phyloP scores from a whole-genome alignment of 352 stramenopile species.

The Globisporangium echinulatum region DNA sequence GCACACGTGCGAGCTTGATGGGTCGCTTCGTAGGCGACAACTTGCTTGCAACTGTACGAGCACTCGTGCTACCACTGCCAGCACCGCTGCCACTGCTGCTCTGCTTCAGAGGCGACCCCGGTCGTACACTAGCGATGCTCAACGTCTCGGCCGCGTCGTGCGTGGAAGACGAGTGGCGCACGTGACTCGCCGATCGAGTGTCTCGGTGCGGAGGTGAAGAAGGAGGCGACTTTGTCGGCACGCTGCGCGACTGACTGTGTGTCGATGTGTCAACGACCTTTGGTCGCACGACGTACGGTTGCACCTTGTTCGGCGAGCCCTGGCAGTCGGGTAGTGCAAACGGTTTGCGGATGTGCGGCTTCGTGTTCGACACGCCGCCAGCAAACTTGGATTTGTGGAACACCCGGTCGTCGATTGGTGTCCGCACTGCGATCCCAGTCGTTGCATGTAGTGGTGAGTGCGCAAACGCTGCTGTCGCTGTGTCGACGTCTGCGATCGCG shows the following conservation, averaged over 20 bases:
- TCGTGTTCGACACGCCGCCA: constrained; percentile 25
- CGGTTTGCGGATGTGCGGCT: constrained; percentile 31
- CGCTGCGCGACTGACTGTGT: background rate
- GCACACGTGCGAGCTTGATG: background rate
- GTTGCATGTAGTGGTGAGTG: constrained; percentile 7
- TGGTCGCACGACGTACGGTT: constrained; percentile 4
- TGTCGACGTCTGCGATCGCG: constrained; percentile 25
- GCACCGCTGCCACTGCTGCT: background rate
- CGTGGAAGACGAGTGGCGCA: constrained; percentile 2
- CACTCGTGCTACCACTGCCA: background rate
- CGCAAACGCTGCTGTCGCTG: background rate
- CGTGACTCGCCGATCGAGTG: constrained; percentile 5
- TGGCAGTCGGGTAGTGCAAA: constrained; percentile 37
- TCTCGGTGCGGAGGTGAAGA: constrained; percentile 1
- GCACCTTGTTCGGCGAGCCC: constrained; percentile 25
- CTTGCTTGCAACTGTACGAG: background rate
- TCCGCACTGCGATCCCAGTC: constrained; percentile 19
- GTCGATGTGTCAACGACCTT: background rate
- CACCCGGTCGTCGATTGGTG: constrained; percentile 26
- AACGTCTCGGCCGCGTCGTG: background rate
- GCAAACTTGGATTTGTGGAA: constrained; percentile 32
- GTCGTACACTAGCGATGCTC: no score
- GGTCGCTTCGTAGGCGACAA: constrained; percentile 7
- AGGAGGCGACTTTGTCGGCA: background rate
- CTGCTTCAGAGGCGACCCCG: constrained; percentile 6